A percentile compares a stretch with the other conserved stretches of the same genome.
These are phyloP conservation scores for Paramecium primaurelia DNA, from an alignment of 73 alveolate species.

Conservation along the genomic window DNA sequence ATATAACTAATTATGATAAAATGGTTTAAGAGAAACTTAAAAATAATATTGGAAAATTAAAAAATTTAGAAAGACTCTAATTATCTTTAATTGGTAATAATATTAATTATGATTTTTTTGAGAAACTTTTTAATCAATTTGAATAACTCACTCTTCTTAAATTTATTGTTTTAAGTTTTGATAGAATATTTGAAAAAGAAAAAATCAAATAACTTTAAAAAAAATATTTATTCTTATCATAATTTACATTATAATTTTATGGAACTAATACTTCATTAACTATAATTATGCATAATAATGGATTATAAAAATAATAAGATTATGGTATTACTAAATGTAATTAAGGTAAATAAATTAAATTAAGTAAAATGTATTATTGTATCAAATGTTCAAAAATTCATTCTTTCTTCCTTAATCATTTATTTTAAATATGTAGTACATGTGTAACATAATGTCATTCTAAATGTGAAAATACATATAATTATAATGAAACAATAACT, in stretches of 20 bases:
- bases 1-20: not conserved
- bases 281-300: not conserved
- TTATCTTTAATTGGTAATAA: not conserved
- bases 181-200: not conserved
- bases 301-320: not conserved
- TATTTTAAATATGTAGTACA: not conserved
- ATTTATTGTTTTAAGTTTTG: not conserved
- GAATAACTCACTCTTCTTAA: not conserved
- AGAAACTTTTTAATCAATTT: not conserved
- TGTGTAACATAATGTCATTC: not conserved
- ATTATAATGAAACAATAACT: not conserved
- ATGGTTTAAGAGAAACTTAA: not conserved
- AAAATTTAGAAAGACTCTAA: not conserved
- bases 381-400: not conserved
- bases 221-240: not conserved
- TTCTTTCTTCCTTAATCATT: not conserved
- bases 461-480: not conserved
- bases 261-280: not conserved
- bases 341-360: slow-evolving; percentile 7
- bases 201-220: not conserved
- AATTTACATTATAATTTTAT: not conserved
- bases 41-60: not conserved
- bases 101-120: not conserved
- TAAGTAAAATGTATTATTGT: slow-evolving; percentile 15
- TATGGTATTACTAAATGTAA: slow-evolving; percentile 12